Evolutionary conservation across 352 stramenopile species (phyloP).

Genomic region (Phytophthora ramorum): DNA sequence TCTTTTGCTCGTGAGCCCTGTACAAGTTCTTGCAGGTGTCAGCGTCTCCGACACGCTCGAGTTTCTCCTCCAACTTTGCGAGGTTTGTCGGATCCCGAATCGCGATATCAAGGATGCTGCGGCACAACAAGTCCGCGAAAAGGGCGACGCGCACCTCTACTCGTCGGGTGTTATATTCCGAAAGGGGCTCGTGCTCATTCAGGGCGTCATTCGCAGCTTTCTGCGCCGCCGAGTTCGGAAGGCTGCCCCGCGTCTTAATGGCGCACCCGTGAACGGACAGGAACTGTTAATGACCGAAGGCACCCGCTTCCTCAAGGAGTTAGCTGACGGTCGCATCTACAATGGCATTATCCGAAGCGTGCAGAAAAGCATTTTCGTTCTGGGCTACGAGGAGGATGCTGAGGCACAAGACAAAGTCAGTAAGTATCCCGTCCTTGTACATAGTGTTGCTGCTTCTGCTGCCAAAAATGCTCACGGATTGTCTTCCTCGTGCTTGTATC

Average conservation of each 20-base stretch:
- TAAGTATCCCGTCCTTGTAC: constrained; percentile 28
- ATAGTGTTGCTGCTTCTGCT: background rate
- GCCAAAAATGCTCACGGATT: background rate
- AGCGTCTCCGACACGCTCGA: constrained; percentile 72
- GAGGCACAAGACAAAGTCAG: constrained; percentile 72
- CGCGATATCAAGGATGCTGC: constrained; percentile 59
- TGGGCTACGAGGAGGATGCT: constrained; percentile 71
- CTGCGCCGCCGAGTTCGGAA: constrained; percentile 60
- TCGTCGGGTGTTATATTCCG: constrained; percentile 79
- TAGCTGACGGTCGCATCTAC: constrained; percentile 69
- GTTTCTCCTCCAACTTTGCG: constrained; percentile 77
- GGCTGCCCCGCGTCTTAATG: constrained; percentile 7
- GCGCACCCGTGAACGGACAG: background rate
- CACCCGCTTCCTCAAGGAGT: constrained; percentile 77
- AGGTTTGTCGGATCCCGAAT: constrained; percentile 61
- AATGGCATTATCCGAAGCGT: constrained; percentile 66
- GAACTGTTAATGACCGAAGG: constrained; percentile 53
- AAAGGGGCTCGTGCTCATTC: constrained; percentile 69
- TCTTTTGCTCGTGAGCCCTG: constrained; percentile 78
- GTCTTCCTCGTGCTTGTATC: background rate
- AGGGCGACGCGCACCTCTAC: constrained; percentile 77
- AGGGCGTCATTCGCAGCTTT: constrained; percentile 73
- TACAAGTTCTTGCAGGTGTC: constrained; percentile 81
- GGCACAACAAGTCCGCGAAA: constrained; percentile 59
- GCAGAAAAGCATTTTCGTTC: constrained; percentile 50